Evolutionary conservation across 805 yeast genomes (phyloP), one percentile per base, ranked within the genome.

Genomic region (Komagataella populi): DNA sequence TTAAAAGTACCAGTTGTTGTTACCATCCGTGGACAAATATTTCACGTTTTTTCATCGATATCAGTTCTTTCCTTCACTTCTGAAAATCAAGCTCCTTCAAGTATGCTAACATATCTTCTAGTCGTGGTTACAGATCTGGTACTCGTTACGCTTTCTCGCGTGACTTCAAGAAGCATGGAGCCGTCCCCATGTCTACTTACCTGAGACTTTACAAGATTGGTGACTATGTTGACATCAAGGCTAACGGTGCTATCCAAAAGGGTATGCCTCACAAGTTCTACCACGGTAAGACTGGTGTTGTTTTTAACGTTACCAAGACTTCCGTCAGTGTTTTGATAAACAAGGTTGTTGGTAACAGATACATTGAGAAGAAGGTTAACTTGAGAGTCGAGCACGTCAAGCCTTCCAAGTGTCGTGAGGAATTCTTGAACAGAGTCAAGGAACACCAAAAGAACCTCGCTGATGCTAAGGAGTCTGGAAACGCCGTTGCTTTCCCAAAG

Each of bases 251-350:
- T 64, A 81, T 90, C 82, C 98, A 93, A 75, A 90, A 91, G 85
- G 97, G 98, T 87, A 88, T 93, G 96, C 99, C 99, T 74, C 96
- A 88, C 89, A 93, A 93, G 82, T 90, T 81, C 86, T 93, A 93
- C 96, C 97, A 93, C 83, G 99, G 99, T 78, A 93, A 90, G 84
- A 93, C 99, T 63, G 99, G 99, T 84, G 87, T 93, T 66, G 83
- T 93, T 62, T 93, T 83, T 96, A 93, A 93, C 84, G 95, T 93
- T 64, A 91, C 99, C 85, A 93, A 87, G 83, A 77, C 96, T 59
- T 80, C 99, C 60, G 98, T 93, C 62, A 99, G 99, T 85, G 93
- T 93, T 66, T 87, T 93, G 70, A 75, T 93, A 73, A 86, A 93
- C 95, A 93, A 93, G 86, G 83, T 90, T 74, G 98, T 93, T 68